Percentiles rank a stretch among this genome's conserved stretches.
phyloP scores from a whole-genome alignment of 2,329 filamentous ascomycete genomes.

The Curvularia hawaiiensis region DNA sequence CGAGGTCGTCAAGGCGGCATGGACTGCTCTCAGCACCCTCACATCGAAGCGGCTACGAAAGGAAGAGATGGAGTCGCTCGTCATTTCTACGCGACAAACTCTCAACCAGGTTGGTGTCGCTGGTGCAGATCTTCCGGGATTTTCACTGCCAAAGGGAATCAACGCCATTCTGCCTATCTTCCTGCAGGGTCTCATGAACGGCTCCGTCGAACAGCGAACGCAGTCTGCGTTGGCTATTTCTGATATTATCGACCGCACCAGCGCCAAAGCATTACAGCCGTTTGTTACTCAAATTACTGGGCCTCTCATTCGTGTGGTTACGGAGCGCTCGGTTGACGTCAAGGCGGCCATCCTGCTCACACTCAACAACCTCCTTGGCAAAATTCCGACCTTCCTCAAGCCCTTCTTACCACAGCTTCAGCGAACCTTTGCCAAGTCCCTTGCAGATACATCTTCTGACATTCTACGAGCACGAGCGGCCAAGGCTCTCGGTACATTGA shows the following conservation, averaged over 20 bases:
- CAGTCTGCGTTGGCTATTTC: slow-evolving; percentile 92
- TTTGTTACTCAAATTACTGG: slow-evolving; percentile 98
- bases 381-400: slow-evolving; percentile 94
- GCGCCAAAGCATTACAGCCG: slow-evolving; percentile 83
- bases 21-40: slow-evolving; percentile 83
- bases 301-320: slow-evolving; percentile 95
- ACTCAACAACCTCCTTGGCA: slow-evolving; percentile 92
- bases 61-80: slow-evolving; percentile 96
- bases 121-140: slow-evolving; percentile 83
- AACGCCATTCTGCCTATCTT: slow-evolving; percentile 96
- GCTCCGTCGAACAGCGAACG: slow-evolving; percentile 87
- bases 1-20: slow-evolving; percentile 86
- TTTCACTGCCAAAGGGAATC: slow-evolving; percentile 92
- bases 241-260: slow-evolving; percentile 93
- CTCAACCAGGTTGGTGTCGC: slow-evolving; percentile 87
- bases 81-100: slow-evolving; percentile 82
- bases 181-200: slow-evolving; percentile 97
- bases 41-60: slow-evolving; percentile 84
- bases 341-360: slow-evolving; percentile 94
- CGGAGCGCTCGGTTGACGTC: slow-evolving; percentile 93
- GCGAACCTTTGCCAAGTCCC: slow-evolving; percentile 92
- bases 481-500: slow-evolving; percentile 91
- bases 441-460: slow-evolving; percentile 92
- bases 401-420: slow-evolving; percentile 97
- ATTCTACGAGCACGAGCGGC: slow-evolving; percentile 85